Conservation (phyloP, 2,329 filamentous ascomycete genomes). For the Zalaria obscura region DNA sequence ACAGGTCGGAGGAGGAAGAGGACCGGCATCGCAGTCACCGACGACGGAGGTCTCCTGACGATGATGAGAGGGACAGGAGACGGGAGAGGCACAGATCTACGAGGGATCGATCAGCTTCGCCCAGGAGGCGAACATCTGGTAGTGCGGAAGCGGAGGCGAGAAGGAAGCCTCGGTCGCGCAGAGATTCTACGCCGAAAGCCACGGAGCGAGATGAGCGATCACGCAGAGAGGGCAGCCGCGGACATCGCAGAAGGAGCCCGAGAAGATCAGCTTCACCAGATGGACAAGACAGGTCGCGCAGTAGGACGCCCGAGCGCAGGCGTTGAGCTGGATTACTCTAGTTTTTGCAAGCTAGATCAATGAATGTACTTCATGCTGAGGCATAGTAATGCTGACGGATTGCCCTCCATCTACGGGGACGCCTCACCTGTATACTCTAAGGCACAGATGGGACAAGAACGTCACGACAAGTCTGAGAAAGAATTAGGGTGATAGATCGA, state of each 20-base stretch:
- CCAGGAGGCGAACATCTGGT: neutral
- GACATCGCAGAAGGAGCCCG: neutral
- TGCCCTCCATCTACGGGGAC: too few relatives aligned
- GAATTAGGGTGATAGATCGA: too few relatives aligned
- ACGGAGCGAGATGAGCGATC: neutral
- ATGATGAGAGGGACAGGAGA: constrained; percentile 2
- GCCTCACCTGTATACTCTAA: too few relatives aligned
- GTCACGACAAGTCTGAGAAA: too few relatives aligned
- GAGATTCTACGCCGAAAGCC: neutral
- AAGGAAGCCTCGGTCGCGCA: neutral
- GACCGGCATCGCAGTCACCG: constrained; percentile 7
- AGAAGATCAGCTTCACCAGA: neutral
- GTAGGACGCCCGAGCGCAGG: neutral
- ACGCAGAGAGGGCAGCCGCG: neutral
- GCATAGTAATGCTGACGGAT: too few relatives aligned
- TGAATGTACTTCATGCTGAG: too few relatives aligned
- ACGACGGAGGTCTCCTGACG: constrained; percentile 5
- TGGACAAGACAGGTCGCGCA: neutral
- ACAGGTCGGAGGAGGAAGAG: constrained; percentile 6
- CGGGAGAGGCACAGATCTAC: constrained; percentile 1
- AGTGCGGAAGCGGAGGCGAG: neutral
- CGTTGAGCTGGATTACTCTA: neutral
- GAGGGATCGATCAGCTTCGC: neutral
- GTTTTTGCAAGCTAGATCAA: too few relatives aligned
- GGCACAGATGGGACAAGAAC: too few relatives aligned